Conservation (phyloP, 108 stramenopile species). For the Fistulifera pelliculosa region DNA sequence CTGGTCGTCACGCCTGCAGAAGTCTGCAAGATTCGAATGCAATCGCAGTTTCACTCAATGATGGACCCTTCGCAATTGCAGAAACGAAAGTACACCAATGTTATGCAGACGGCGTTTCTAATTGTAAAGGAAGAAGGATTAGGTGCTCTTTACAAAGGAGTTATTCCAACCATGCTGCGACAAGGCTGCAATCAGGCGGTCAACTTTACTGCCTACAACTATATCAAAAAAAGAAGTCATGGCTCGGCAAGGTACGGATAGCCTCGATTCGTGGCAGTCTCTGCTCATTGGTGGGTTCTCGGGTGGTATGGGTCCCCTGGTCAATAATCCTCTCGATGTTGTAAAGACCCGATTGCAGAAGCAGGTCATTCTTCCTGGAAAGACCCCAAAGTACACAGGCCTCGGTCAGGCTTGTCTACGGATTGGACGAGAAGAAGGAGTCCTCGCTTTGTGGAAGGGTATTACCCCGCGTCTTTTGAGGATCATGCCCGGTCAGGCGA, state of each 20-base stretch:
- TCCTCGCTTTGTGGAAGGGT: conserved; percentile 92
- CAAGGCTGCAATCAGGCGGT: conserved; percentile 99
- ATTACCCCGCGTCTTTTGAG: conserved; percentile 91
- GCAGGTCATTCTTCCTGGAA: conserved; percentile 75
- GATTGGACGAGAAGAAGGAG: conserved; percentile 91
- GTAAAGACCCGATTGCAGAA: conserved; percentile 92
- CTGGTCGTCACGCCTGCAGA: conserved; percentile 71
- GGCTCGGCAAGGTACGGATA: conserved; percentile 23
- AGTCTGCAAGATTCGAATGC: conserved; percentile 94
- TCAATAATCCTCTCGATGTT: conserved; percentile 84
- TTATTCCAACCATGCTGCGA: conserved; percentile 92
- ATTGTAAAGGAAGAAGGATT: conserved; percentile 90
- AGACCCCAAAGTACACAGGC: conserved; percentile 80
- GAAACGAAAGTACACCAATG: conserved; percentile 85
- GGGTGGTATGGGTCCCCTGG: conserved; percentile 90
- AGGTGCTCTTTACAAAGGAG: conserved; percentile 87
- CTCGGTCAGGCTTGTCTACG: conserved; percentile 63
- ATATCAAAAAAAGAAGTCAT: conserved; percentile 53
- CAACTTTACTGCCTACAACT: conserved; percentile 92
- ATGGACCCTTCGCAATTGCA: conserved; percentile 74
- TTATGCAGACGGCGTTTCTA: conserved; percentile 79
- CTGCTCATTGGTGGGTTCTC: conserved; percentile 88
- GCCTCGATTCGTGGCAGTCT: conserved; percentile 78
- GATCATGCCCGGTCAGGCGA: conserved; percentile 96
- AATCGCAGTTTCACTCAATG: conserved; percentile 82